Evolutionary conservation across 2,329 filamentous ascomycete species (phyloP).

Genomic region (Erysiphe neolycopersici): DNA sequence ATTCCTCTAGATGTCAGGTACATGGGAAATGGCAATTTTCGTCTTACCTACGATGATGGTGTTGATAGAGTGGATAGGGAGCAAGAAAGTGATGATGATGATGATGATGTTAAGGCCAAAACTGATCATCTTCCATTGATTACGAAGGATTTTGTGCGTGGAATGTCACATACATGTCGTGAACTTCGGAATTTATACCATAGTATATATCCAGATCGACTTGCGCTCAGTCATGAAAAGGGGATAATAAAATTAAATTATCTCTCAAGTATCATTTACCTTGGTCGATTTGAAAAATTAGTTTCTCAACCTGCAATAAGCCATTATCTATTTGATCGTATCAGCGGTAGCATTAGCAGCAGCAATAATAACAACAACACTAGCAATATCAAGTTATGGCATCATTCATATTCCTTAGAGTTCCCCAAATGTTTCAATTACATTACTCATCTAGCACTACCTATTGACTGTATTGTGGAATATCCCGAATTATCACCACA

Average conservation of each 20-base stretch:
- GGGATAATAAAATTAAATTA: background rate
- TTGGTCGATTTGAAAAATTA: background rate
- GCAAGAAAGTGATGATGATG: no score
- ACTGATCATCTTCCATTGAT: background rate
- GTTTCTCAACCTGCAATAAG: background rate
- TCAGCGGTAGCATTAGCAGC: background rate
- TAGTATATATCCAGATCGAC: background rate
- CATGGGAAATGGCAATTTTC: background rate
- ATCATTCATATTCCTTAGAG: background rate
- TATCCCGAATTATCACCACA: background rate
- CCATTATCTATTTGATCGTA: background rate
- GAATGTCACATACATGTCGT: background rate
- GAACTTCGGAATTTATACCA: background rate
- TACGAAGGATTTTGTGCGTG: background rate
- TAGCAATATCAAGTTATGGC: background rate
- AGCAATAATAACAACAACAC: no score
- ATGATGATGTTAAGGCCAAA: background rate
- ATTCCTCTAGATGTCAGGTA: background rate
- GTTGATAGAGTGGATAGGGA: background rate
- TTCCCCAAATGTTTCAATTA: background rate
- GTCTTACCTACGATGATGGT: background rate
- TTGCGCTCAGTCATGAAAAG: background rate
- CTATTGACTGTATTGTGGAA: background rate
- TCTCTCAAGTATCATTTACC: background rate
- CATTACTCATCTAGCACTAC: background rate